Evolutionary conservation across 1,284 basidiomycete species (phyloP).

Genomic region (Apiotrichum veenhuisii): DNA sequence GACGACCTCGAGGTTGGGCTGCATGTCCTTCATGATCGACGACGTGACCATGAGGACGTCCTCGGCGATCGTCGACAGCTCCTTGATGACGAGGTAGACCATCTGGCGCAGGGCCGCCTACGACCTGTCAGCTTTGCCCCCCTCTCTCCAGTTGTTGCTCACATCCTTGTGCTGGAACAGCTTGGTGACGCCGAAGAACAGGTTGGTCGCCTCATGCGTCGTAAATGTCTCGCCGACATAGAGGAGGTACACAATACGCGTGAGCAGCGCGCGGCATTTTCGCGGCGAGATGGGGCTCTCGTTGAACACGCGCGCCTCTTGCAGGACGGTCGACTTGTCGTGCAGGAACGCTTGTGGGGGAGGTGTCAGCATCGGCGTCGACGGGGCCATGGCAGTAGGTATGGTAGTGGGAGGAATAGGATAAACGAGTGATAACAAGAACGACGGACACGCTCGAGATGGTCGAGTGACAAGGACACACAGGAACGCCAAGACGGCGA

Average conservation of each 20-base stretch:
- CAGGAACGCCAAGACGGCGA: no score
- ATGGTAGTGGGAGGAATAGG: not conserved
- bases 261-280: slow-evolving; percentile 94
- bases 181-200: slow-evolving; percentile 99
- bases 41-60: slow-evolving; percentile 99
- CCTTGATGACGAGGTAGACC: slow-evolving; percentile 98
- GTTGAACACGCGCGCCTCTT: slow-evolving; percentile 99
- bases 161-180: slow-evolving; percentile 99
- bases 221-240: slow-evolving; percentile 95
- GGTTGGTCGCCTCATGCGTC: slow-evolving; percentile 91
- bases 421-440: no score
- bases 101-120: slow-evolving; percentile 94
- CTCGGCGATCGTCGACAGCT: slow-evolving; percentile 90
- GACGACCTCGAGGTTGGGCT: slow-evolving; percentile 96
- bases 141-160: slow-evolving; percentile 47
- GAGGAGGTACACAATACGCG: slow-evolving; percentile 91
- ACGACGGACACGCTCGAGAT: not conserved
- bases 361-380: not conserved
- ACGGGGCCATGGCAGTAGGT: not conserved
- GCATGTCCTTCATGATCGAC: slow-evolving; percentile 99
- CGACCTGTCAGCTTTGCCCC: slow-evolving; percentile 59
- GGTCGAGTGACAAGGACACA: not conserved
- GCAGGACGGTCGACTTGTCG: slow-evolving; percentile 92
- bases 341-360: slow-evolving; percentile 55
- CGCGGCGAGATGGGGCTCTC: slow-evolving; percentile 96